Evolutionary conservation across 495 filamentous ascomycete species (phyloP), one percentile per base, ranked within the genome.

Genomic region (Penicillium salamii): DNA sequence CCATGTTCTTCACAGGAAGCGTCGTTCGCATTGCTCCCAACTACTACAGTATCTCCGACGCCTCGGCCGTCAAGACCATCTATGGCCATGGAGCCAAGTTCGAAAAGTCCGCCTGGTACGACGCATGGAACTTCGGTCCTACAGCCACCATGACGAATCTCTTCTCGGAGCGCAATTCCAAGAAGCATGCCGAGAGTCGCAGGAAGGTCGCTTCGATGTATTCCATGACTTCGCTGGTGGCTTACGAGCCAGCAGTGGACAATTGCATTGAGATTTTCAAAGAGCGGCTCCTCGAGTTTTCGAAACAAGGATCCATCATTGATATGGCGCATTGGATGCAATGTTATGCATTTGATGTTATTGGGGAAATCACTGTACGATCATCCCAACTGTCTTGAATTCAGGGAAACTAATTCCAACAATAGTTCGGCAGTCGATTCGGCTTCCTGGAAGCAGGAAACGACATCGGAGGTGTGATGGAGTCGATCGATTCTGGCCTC

Each of bases 391-490:
- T 18, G 19, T 3, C 6, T 20, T 46, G 11, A 1, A 1, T 18
- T 46, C 2, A 32, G 15, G 9, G 5, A 4, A 3, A 49, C 7
- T 12, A 29, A 2, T 42, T 23, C 20, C 26, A 23, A 47, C 19
- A 36, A 17, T 19, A 56, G 53, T 82, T 79, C 53, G 70, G 70
- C 48, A 78, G 80, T 49, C 68, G 75, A 1, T 78, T 83, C 50
- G 76, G 78, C 1, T 79, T 81, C 46, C 61, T 82, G 20, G 77
- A 81, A 57, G 66, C 72, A 52, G 79, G 79, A 39, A 69, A 77
- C 54, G 80, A 82, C 38, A 71, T 83, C 26, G 77, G 78, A 49
- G 75, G 76, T 6, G 75, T 81, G 35, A 70, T 83, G 5, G 59
- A 62, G 6, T 77, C 76, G 31, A 55, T 80, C 1, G 68, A 68